Evolutionary conservation across 2,329 filamentous ascomycete species (phyloP).

Genomic region (Ceratocystis smalleyi): DNA sequence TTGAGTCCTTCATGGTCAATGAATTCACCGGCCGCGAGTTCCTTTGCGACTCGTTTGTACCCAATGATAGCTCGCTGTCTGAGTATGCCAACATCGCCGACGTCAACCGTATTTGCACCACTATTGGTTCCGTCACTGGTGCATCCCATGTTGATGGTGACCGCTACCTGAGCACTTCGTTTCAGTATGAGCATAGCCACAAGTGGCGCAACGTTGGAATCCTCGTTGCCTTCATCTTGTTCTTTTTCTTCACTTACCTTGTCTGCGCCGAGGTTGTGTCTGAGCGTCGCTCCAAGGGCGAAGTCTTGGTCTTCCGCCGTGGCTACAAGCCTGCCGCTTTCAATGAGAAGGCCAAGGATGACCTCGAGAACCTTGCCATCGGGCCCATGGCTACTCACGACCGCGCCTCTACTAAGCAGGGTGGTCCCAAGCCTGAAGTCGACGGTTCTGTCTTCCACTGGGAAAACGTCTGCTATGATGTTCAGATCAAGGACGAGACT

Average conservation of each 20-base stretch:
- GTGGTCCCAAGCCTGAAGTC: slow-evolving; percentile 24
- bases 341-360: slow-evolving; percentile 47
- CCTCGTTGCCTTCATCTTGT: slow-evolving; percentile 46
- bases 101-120: slow-evolving; percentile 39
- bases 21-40: slow-evolving; percentile 59
- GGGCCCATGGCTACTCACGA: slow-evolving; percentile 34
- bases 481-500: slow-evolving; percentile 62
- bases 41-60: slow-evolving; percentile 33
- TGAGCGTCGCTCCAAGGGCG: slow-evolving; percentile 56
- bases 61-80: slow-evolving; percentile 23
- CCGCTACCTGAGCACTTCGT: slow-evolving; percentile 37
- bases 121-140: slow-evolving; percentile 43
- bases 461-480: slow-evolving; percentile 63
- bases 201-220: slow-evolving; percentile 61
- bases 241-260: slow-evolving; percentile 48
- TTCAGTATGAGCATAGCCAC: slow-evolving; percentile 41
- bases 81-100: slow-evolving; percentile 26
- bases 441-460: slow-evolving; percentile 63
- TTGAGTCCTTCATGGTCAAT: slow-evolving; percentile 68
- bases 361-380: slow-evolving; percentile 39
- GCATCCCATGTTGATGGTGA: slow-evolving; percentile 39
- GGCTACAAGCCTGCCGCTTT: slow-evolving; percentile 45
- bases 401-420: slow-evolving; percentile 21
- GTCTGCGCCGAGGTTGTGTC: slow-evolving; percentile 50
- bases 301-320: slow-evolving; percentile 59